Percentiles rank a stretch among this genome's conserved stretches.
phyloP scores from a whole-genome alignment of 495 filamentous ascomycete genomes.

The Delitschia confertaspora region DNA sequence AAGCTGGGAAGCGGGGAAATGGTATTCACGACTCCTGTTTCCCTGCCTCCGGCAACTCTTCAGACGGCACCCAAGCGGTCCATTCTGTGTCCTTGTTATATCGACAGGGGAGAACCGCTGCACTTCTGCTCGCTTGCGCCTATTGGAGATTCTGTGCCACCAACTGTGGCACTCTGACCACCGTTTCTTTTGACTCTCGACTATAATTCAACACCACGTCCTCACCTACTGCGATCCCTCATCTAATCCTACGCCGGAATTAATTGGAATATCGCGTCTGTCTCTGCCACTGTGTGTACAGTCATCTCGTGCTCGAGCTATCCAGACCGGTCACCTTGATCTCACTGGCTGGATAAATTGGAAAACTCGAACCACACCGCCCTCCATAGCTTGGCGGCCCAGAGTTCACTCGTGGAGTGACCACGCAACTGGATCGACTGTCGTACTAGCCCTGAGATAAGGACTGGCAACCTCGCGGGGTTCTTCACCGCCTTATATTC shows the following conservation, averaged over 20 bases:
- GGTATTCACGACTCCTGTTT: too few relatives aligned
- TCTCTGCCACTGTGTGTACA: neutral
- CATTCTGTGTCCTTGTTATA: too few relatives aligned
- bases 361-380: slow-evolving; percentile 5
- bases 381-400: slow-evolving; percentile 19
- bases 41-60: too few relatives aligned
- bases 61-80: too few relatives aligned
- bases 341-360: slow-evolving; percentile 20
- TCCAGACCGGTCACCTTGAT: neutral
- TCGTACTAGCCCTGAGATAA: too few relatives aligned
- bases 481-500: slow-evolving; percentile 6
- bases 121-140: slow-evolving; percentile 7
- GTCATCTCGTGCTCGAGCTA: neutral
- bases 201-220: neutral
- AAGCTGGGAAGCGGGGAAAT: too few relatives aligned
- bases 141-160: slow-evolving; percentile 11
- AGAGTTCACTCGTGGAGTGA: neutral
- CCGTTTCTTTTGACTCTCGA: slow-evolving; percentile 15
- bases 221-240: neutral
- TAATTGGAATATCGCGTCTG: neutral
- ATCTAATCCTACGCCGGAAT: neutral
- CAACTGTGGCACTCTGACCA: slow-evolving; percentile 11
- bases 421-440: too few relatives aligned
- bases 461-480: too few relatives aligned
- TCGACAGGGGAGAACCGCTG: too few relatives aligned